phyloP scores from a whole-genome alignment of 345 rosid species.

The Salix suchowensis region DNA sequence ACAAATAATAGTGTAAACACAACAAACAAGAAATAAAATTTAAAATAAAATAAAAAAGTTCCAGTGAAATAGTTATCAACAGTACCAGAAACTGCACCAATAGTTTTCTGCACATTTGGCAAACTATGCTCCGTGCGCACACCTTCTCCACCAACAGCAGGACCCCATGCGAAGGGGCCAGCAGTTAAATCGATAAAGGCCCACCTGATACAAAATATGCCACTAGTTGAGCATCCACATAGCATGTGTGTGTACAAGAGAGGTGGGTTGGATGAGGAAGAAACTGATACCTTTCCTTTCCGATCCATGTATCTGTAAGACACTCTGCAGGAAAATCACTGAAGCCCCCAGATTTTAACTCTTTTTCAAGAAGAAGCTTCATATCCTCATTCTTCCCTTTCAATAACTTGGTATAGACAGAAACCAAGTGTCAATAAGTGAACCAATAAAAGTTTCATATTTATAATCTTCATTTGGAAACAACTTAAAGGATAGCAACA shows the following conservation, averaged over 20 bases:
- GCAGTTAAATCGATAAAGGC: constrained; percentile 89
- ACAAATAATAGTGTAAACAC: neutral
- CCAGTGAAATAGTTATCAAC: neutral
- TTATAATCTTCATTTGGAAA: neutral
- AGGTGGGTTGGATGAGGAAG: constrained; percentile 21
- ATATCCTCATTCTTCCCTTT: constrained; percentile 67
- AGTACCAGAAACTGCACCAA: constrained; percentile 94
- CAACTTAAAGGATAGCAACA: neutral
- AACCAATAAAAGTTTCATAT: neutral
- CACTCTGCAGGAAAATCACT: constrained; percentile 71
- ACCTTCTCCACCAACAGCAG: constrained; percentile 99
- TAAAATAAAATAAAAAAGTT: neutral
- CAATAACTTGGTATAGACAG: constrained; percentile 43
- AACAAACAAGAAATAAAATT: too few relatives aligned
- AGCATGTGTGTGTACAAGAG: neutral
- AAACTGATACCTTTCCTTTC: constrained; percentile 71
- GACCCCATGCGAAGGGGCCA: constrained; percentile 99
- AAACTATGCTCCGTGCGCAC: constrained; percentile 83
- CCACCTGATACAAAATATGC: constrained; percentile 56
- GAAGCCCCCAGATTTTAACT: constrained; percentile 64
- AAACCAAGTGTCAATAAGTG: constrained; percentile 4
- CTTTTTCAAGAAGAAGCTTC: constrained; percentile 58
- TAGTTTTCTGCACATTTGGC: constrained; percentile 90
- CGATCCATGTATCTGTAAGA: constrained; percentile 94
- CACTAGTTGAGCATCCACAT: neutral